These are phyloP conservation scores for Tylopilus vinaceipallidus DNA, from an alignment of 768 basidiomycete genomes.

Conservation along the genomic window DNA sequence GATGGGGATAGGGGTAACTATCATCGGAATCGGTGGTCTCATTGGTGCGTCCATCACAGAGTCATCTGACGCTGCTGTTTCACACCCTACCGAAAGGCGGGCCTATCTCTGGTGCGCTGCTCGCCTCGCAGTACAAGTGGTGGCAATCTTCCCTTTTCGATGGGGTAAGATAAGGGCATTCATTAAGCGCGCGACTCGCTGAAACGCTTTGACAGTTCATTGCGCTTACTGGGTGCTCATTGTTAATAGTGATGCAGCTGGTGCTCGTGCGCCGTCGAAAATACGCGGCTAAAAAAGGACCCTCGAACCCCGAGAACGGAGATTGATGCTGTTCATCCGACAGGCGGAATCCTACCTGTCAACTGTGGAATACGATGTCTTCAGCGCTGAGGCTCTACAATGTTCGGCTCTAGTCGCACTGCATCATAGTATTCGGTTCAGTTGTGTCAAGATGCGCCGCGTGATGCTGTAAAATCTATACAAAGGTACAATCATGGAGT, in stretches of 20 bases:
- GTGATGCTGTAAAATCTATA: no score
- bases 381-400: no score
- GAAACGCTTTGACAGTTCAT: slow-evolving; percentile 3
- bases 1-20: not conserved
- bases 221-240: not conserved
- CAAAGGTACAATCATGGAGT: no score
- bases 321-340: not conserved
- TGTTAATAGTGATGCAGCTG: slow-evolving; percentile 5
- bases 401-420: no score
- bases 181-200: not conserved
- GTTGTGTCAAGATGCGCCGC: no score
- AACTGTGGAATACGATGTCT: no score
- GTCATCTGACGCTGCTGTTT: not conserved
- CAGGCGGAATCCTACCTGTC: no score
- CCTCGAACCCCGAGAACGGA: no score
- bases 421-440: no score
- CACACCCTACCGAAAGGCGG: slow-evolving; percentile 34
- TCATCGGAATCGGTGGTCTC: slow-evolving; percentile 18
- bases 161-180: slow-evolving; percentile 30
- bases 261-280: not conserved
- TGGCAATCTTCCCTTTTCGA: slow-evolving; percentile 53
- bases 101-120: slow-evolving; percentile 54
- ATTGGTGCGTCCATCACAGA: slow-evolving; percentile 13
- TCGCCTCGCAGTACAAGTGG: slow-evolving; percentile 52
- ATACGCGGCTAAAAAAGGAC: not conserved